Conservation (phyloP, 441 rosid genomes). For the Populus hybrid region DNA sequence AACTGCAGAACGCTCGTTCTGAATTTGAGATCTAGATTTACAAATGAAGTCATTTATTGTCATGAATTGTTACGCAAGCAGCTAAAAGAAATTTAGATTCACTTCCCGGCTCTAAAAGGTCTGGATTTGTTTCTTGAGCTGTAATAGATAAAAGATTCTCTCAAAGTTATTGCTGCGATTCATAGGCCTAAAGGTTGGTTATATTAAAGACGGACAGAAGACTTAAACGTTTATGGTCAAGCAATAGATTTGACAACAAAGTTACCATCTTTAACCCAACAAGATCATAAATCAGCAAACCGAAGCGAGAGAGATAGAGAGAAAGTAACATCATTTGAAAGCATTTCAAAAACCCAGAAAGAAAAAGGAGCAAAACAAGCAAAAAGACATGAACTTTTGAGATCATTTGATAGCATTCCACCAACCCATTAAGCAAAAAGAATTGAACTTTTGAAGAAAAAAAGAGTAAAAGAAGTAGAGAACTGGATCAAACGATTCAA, state of each 20-base stretch:
- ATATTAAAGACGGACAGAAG: background rate
- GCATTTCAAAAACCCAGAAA: conserved; percentile 3
- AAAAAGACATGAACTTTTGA: background rate
- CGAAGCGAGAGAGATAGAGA: background rate
- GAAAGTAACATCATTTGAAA: background rate
- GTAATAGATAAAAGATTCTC: background rate
- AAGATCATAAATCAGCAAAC: background rate
- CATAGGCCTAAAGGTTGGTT: background rate
- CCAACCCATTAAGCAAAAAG: background rate
- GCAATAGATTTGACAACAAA: background rate
- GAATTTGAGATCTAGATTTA: background rate
- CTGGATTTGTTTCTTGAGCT: background rate
- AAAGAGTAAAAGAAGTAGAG: background rate
- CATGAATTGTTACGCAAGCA: background rate
- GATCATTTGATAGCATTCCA: background rate
- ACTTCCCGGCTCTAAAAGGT: background rate
- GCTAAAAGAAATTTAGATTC: background rate
- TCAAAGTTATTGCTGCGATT: background rate
- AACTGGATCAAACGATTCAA: conserved; percentile 7
- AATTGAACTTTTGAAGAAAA: background rate
- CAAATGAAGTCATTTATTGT: background rate
- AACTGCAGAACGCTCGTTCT: background rate
- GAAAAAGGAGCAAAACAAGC: background rate
- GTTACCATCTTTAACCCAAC: background rate
- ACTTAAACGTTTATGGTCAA: background rate